These are phyloP conservation scores for Aspergillus bertholletiae DNA, from an alignment of 495 filamentous ascomycete species.

Conservation along the genomic window DNA sequence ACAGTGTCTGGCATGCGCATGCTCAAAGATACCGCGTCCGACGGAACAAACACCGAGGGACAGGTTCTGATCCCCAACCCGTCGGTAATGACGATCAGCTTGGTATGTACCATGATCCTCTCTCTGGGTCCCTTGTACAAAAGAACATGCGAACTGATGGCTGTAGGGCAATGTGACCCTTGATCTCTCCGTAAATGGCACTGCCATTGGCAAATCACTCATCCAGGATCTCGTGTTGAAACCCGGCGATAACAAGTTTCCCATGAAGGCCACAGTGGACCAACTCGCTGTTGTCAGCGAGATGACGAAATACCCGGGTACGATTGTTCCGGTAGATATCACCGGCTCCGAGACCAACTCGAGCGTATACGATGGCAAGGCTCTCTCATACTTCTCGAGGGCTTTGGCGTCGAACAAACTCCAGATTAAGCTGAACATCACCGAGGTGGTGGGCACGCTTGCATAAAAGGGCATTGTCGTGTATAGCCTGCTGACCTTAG, in stretches of 20 bases:
- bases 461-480: background rate
- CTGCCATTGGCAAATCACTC: constrained; percentile 50
- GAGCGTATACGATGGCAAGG: constrained; percentile 54
- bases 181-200: constrained; percentile 50
- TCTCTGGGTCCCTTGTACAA: constrained; percentile 16
- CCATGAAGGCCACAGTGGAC: constrained; percentile 52
- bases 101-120: constrained; percentile 41
- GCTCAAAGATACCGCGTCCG: constrained; percentile 21
- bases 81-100: constrained; percentile 57
- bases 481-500: too few species aligned
- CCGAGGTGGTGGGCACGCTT: constrained; percentile 22
- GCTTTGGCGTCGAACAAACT: constrained; percentile 41
- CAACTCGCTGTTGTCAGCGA: constrained; percentile 42
- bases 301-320: constrained; percentile 47
- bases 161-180: constrained; percentile 63
- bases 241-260: constrained; percentile 58
- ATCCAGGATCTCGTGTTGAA: constrained; percentile 55
- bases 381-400: constrained; percentile 58
- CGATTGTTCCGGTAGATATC: constrained; percentile 57
- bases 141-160: background rate
- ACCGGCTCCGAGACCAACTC: constrained; percentile 41
- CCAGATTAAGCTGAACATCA: constrained; percentile 39
- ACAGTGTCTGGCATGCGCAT: constrained; percentile 48
- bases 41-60: constrained; percentile 62
- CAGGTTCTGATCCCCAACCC: constrained; percentile 66